Evolutionary conservation across 371 early-diverging fungal genomes (phyloP), one percentile per base, ranked within the genome.

Genomic region (Dichotomocladium elegans): DNA sequence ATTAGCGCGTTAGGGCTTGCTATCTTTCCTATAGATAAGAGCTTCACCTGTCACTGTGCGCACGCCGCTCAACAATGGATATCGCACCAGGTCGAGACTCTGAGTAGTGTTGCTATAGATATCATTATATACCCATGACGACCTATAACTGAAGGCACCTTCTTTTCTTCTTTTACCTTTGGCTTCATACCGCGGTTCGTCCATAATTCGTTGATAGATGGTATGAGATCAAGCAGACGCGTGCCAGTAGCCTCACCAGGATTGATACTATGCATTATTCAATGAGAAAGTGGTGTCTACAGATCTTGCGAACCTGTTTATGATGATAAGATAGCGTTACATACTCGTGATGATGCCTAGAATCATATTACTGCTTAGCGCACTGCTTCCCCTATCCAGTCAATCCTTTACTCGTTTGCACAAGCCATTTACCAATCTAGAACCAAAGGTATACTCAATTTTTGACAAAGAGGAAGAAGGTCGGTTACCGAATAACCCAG

Each of bases 41-140:
- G 4, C 22, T 33, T 34, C 40, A 55, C 51, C 75, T 49, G 49
- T 74, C 70, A 33, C 75, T 72, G 51, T 79, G 79, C 2, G 77
- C 77, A 45, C 79, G 51, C 29, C 58, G 50, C 47, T 79, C 75
- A 53, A 65, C 61, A 0, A 53, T 26, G 2, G 64, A 60, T 8
- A 57, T 51, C 11, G 77, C 74, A 24, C 70, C 74, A 29, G 50
- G 53, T 47, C 74, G 45, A 10, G 70, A 65, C 43, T 79, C 79
- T 1, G 78, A 77, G 52, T 77, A 77, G 50, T 79, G 79, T 64
- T 77, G 73, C 72, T 79, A 3, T 10, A 45, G 24, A 34, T 22
- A 15, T 34, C 14, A 45, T 25, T 22, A 24, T 15, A 5, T 5
- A 33, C 0, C 21, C 4, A 21, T 3, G 21, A n/a, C 15, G n/a